Evolutionary conservation across 768 basidiomycete genomes (phyloP), one percentile per base, ranked within the genome.

Genomic region (Leccinum disarticulatum): DNA sequence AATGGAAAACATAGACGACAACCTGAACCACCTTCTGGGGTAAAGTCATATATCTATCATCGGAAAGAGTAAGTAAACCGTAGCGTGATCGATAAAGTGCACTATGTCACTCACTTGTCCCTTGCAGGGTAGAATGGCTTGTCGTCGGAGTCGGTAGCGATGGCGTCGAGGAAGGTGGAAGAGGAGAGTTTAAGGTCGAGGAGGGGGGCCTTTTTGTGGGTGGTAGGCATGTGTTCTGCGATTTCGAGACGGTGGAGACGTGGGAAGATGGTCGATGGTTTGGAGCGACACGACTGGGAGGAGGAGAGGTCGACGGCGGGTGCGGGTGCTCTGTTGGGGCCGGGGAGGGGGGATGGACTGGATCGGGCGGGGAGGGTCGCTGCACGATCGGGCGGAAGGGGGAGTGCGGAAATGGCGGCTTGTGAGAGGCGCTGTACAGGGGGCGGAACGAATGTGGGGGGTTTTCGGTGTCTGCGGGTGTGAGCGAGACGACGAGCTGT

Each of bases 41-140:
- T 27, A 73, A 28, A 1, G 65, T 70, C 62, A 70, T 43, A 35
- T 72, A 70, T 27, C 70, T 71, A 9, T 4, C 19, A 31, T 3
- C 54, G n/a, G 6, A 8, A 25, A 4, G 6, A 3, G 22, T 64
- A 22, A 58, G 43, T 15, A 6, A 1, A 15, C 50, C n/a, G 22
- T 0, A 93, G 4, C 36, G 15, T 15, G 6, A 25, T 36, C 14
- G 11, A n/a, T 22, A 13, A 15, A 11, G 38, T 27, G 7, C 10
- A 31, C 4, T 8, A 6, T 9, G 5, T 2, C 52, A 83, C 86
- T 71, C 80, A 77, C 80, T 74, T 74, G 66, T 91, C 79, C 35
- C 84, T 85, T 67, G 86, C 84, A 56, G 93, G 77, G 66, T 91
- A 92, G 53, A 91, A 75, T 0, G 83, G 78, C 25, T 80, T 75